Base-by-base conservation (phyloP, 805 yeast species). In the Pichia nakasei region DNA sequence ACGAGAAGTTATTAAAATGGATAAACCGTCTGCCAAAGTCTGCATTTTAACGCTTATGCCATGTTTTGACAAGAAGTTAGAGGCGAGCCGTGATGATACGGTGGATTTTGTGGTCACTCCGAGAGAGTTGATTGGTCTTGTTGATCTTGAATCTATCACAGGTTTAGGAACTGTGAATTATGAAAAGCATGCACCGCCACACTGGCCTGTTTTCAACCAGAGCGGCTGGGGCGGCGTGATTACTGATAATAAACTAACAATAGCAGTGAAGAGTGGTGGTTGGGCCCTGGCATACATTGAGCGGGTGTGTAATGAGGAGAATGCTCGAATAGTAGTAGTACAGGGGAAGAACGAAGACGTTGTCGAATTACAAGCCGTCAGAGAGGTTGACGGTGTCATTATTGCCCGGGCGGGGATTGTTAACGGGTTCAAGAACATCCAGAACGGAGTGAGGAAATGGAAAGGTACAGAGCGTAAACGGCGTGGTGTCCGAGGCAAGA, bases 71-170 rank as follows among this genome's bases (percentile, higher is more conserved):
- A 93, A 93, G 65, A 93, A 93, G 61, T 71, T 89, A 35, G 98
- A 93, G 65, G 93, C 96, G 22, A 88, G 95, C 4, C 72, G 97
- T 48, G 57, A 48, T 9, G 60, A 58, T 12, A 96, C 87, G 55
- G 97, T 93, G 12, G 97, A 93, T 60, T 85, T 96, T 66, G 98
- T 93, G 3, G 74, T 93, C 20, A 93, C 98, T 0, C 88, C 97
- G 12, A 81, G 78, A 52, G 98, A 93, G 58, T 64, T 93, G 33
- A 72, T 89, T 1, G 84, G 85, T 46, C 63, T 93, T 62, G 13
- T 24, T 34, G 22, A 22, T 42, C 32, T 58, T n/a, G n/a, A n/a
- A n/a, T n/a, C n/a, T n/a, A n/a, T n/a, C n/a, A n/a, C n/a, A n/a
- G n/a, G n/a, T n/a, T n/a, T n/a, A n/a, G n/a, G n/a, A n/a, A n/a